phyloP scores from a whole-genome alignment of 345 rosid species.

The Nephelium lappaceum region DNA sequence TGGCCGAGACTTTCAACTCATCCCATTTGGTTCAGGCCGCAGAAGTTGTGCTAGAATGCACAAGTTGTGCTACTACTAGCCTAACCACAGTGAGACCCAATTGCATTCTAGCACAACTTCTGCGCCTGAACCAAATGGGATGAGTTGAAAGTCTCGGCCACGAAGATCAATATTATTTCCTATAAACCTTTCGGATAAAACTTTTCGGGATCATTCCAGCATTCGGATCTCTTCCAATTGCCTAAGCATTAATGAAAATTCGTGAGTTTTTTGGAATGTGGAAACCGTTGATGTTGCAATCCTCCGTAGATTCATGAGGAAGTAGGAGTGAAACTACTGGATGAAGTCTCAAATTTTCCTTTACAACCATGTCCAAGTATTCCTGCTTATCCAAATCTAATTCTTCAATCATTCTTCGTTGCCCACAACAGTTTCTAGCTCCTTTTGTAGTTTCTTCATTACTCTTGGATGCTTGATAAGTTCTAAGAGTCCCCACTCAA shows the following conservation, averaged over 20 bases:
- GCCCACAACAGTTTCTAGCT: conserved; percentile 15
- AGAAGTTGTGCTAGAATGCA: neutral
- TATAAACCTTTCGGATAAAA: conserved; percentile 12
- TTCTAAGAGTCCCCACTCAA: too few species aligned
- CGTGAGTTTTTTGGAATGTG: conserved; percentile 22
- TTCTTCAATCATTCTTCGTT: conserved; percentile 4
- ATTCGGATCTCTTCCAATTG: conserved; percentile 26
- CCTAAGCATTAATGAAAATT: conserved; percentile 15
- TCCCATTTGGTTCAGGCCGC: conserved; percentile 9
- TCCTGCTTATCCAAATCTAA: conserved; percentile 19
- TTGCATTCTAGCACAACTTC: neutral
- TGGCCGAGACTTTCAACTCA: conserved; percentile 15
- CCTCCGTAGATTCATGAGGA: conserved; percentile 21
- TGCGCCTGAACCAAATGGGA: conserved; percentile 9
- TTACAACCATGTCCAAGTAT: conserved; percentile 19
- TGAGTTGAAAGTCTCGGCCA: conserved; percentile 15
- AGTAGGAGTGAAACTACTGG: conserved; percentile 18
- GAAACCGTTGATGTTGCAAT: conserved; percentile 10
- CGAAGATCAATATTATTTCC: conserved; percentile 5
- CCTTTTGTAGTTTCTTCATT: neutral
- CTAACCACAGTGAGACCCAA: conserved; percentile 21
- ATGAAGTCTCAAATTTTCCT: conserved; percentile 32
- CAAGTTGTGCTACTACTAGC: conserved; percentile 11
- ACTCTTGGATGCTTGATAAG: too few species aligned
- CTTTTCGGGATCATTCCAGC: conserved; percentile 16